Conservation (phyloP, 1,284 basidiomycete genomes). For the Coniferiporia sulphurascens region DNA sequence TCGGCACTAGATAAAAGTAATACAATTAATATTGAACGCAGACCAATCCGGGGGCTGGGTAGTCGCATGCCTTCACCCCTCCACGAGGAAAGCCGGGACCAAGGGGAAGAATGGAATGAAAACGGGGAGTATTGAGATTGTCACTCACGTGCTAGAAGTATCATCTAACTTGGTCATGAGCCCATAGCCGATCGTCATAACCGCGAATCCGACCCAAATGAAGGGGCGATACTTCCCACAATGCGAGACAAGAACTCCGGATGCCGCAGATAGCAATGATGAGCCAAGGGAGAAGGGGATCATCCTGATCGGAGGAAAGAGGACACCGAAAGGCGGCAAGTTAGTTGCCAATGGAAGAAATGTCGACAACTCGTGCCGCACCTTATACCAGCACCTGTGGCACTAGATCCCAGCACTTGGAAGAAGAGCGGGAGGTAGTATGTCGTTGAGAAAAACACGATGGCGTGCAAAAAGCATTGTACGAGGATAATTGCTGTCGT, state of each 20-base stretch:
- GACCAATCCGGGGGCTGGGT: neutral
- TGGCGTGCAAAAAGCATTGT: conserved; percentile 59
- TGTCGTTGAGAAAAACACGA: conserved; percentile 62
- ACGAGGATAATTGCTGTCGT: conserved; percentile 68
- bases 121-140: conserved; percentile 19
- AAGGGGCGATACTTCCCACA: conserved; percentile 59
- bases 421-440: conserved; percentile 77
- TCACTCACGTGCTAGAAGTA: conserved; percentile 26
- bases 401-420: conserved; percentile 73
- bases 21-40: neutral
- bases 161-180: conserved; percentile 54
- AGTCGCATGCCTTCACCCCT: too few relatives aligned
- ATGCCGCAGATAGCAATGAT: conserved; percentile 49
- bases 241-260: conserved; percentile 57
- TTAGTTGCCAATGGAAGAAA: too few relatives aligned
- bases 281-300: conserved; percentile 68
- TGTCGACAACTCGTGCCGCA: conserved; percentile 22
- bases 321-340: neutral
- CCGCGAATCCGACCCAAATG: conserved; percentile 53
- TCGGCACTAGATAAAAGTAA: conserved; percentile 37
- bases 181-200: conserved; percentile 59
- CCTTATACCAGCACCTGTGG: conserved; percentile 71
- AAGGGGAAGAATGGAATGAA: neutral
- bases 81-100: conserved; percentile 3
- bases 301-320: conserved; percentile 43